Evolutionary conservation across 2,329 filamentous ascomycete genomes (phyloP).

Genomic region (Gaeumannomyces tritici): DNA sequence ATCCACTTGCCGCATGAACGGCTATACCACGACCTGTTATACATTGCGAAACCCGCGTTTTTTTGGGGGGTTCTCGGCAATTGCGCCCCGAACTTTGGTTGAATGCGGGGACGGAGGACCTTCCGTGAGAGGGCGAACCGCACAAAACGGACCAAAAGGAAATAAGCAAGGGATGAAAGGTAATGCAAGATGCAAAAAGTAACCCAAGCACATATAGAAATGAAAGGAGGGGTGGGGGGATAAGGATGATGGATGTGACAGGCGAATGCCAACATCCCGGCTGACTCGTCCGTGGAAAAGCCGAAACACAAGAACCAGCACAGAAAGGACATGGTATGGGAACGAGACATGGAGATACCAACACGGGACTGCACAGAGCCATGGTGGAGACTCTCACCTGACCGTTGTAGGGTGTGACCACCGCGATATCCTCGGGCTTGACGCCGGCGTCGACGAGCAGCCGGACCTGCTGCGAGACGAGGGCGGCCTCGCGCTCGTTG

Average conservation of each 20-base stretch:
- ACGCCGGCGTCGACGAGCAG: constrained; percentile 73
- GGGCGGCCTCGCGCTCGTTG: constrained; percentile 79
- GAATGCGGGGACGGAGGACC: background rate
- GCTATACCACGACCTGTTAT: background rate
- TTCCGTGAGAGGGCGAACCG: too few species aligned
- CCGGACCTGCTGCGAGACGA: constrained; percentile 70
- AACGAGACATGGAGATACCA: constrained; percentile 2
- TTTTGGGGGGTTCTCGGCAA: too few species aligned
- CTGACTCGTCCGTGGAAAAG: background rate
- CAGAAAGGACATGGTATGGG: constrained; percentile 1
- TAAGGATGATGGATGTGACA: background rate
- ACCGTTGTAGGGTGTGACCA: constrained; percentile 94
- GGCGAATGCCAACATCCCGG: background rate
- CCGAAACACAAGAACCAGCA: background rate
- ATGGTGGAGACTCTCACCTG: constrained; percentile 44
- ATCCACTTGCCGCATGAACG: constrained; percentile 12
- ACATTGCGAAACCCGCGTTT: background rate
- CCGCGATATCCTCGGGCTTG: constrained; percentile 73
- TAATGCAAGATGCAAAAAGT: background rate
- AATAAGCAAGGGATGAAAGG: background rate
- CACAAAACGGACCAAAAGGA: background rate
- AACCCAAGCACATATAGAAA: too few species aligned
- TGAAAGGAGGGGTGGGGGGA: background rate
- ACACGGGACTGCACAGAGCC: background rate
- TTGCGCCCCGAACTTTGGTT: background rate